Base-by-base conservation (phyloP, 176 grass and related monocot species). In the Lolium perenne region DNA sequence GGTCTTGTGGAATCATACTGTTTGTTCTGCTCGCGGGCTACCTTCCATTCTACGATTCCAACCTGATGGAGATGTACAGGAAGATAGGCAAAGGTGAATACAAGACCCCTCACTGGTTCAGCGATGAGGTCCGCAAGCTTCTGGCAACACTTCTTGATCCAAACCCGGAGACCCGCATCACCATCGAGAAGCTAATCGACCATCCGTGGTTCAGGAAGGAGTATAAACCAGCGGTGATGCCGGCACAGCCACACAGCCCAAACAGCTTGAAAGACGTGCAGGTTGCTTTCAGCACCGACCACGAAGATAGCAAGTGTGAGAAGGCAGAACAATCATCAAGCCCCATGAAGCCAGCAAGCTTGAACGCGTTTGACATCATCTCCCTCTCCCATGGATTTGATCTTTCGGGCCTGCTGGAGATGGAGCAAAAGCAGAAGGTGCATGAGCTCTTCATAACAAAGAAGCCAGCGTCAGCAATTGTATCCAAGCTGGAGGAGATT, bases 331-430 rank as follows among this genome's bases (percentile, higher is more conserved):
- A 17, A 80, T 60, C 78, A 85, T 64, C 20, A n/a, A 8, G 22
- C 32, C 5, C 7, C 17, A 35, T 12, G 64, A 82, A 9, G 76
- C 91, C 89, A 0, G 87, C 90, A 4, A 95, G 95, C 60, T 74
- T 95, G 21, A 97, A 95, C 10, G 93, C 95, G 0, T 95, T 98
- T n/a, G 91, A 98, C 71, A 95, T 98, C 80, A 98, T 95, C 78
- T 98, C 93, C 6, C 93, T 98, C 77, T 98, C 93, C 0, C 82
- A 60, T 2, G 91, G 93, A 26, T 98, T 98, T 32, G 79, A 95
- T 63, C 82, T 98, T 14, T 95, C 95, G 0, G 93, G 95, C 64
- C 74, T 98, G 67, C 95, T 98, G 16, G 93, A 90, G 78, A 85
- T 40, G 38, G 64, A 76, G 13, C 71, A 60, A 0, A 51, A 76